phyloP scores from a whole-genome alignment of 306 rosid species.

The Dryas octopetala region DNA sequence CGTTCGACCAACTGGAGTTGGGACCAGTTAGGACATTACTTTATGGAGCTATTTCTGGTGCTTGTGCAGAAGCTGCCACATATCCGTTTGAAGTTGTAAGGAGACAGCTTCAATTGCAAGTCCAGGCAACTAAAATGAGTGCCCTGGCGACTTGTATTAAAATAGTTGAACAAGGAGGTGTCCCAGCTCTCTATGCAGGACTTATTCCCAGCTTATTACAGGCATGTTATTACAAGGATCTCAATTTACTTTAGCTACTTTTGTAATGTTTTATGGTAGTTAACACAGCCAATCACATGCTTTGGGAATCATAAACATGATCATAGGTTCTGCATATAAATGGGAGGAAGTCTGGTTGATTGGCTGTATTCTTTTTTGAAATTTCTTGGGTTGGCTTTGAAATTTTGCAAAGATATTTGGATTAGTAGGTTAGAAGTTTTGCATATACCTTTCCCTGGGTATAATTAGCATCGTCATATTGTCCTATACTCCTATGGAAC shows the following conservation, averaged over 20 bases:
- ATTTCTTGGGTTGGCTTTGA: background rate
- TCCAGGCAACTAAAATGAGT: conserved; percentile 71
- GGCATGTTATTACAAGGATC: conserved; percentile 47
- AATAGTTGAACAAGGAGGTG: conserved; percentile 81
- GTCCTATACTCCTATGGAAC: background rate
- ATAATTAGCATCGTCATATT: background rate
- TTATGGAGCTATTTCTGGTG: conserved; percentile 92
- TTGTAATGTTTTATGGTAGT: background rate
- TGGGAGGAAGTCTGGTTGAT: background rate
- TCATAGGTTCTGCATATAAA: background rate
- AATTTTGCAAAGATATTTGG: background rate
- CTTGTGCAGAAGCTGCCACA: conserved; percentile 94
- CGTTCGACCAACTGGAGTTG: conserved; percentile 88
- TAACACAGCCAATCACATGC: background rate
- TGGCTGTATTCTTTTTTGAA: background rate
- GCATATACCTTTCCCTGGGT: background rate
- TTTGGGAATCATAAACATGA: background rate
- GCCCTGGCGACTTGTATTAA: conserved; percentile 68
- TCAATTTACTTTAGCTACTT: conserved; percentile 10
- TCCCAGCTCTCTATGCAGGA: conserved; percentile 91
- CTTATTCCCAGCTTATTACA: conserved; percentile 95
- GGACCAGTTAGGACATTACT: conserved; percentile 83
- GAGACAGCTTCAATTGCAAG: conserved; percentile 90
- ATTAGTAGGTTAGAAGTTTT: background rate
- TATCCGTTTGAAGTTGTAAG: conserved; percentile 96